Evolutionary conservation across 1,284 basidiomycete genomes (phyloP).

Genomic region (Malassezia psittaci): DNA sequence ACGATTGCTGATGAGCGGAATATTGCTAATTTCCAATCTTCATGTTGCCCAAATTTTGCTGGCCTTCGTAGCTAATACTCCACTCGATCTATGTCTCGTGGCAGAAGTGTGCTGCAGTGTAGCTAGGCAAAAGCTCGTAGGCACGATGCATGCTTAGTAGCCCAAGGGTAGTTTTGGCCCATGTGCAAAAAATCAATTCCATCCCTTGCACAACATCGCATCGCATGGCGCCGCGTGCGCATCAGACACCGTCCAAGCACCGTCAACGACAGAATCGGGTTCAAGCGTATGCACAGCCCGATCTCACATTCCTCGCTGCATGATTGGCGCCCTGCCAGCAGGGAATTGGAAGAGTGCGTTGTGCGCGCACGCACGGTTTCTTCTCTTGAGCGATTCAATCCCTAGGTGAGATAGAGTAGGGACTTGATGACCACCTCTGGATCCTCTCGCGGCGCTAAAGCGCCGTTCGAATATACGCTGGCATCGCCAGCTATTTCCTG

Average conservation of each 20-base stretch:
- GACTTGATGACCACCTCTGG: neutral
- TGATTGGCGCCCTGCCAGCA: conserved; percentile 1
- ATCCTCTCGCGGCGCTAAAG: neutral
- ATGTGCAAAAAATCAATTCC: no score
- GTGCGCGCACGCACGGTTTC: neutral
- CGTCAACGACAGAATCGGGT: neutral
- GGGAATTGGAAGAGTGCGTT: neutral
- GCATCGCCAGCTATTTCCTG: conserved; percentile 9
- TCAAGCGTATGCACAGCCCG: neutral
- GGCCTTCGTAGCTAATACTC: no score
- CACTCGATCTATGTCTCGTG: no score
- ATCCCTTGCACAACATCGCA: no score
- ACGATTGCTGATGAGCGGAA: no score
- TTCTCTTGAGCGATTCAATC: neutral
- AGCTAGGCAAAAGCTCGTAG: no score
- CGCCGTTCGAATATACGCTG: neutral
- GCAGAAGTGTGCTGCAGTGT: no score
- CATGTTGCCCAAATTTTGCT: no score
- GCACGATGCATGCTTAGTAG: no score
- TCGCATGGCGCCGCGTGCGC: no score
- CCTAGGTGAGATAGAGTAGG: neutral
- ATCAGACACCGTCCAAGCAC: neutral
- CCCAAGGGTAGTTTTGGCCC: no score
- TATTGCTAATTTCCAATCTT: no score
- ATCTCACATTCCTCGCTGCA: neutral